Conservation (phyloP, 2,329 filamentous ascomycete genomes). For the Arachnomyces sp. region DNA sequence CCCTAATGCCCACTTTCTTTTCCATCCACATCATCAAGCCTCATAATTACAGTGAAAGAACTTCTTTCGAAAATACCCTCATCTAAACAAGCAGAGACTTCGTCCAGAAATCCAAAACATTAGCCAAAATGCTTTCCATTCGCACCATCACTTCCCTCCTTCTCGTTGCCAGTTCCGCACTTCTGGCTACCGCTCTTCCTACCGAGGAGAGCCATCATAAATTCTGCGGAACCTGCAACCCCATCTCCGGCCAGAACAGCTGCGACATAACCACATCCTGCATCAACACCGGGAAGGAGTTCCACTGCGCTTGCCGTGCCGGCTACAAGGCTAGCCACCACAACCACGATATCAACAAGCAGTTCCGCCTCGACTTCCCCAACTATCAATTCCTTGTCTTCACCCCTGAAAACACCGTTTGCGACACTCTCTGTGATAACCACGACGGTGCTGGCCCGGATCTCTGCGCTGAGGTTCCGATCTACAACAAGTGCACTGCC, state of each 20-base stretch:
- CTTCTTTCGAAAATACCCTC: too few species aligned
- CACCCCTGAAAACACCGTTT: slow-evolving; percentile 26
- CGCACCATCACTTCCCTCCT: slow-evolving; percentile 17
- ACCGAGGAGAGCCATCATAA: background rate
- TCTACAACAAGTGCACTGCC: slow-evolving; percentile 22
- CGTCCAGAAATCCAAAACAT: slow-evolving; percentile 10
- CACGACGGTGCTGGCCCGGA: slow-evolving; percentile 20
- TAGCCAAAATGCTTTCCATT: slow-evolving; percentile 22
- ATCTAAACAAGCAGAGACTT: too few species aligned
- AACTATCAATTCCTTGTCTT: slow-evolving; percentile 35
- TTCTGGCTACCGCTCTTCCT: slow-evolving; percentile 14
- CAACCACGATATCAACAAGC: slow-evolving; percentile 22
- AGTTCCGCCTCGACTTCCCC: slow-evolving; percentile 33
- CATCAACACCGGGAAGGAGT: slow-evolving; percentile 33
- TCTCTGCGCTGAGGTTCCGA: slow-evolving; percentile 30
- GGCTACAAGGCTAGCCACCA: slow-evolving; percentile 31
- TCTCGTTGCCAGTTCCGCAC: slow-evolving; percentile 19
- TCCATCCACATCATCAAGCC: too few species aligned
- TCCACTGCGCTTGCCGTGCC: slow-evolving; percentile 37
- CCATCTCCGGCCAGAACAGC: slow-evolving; percentile 30
- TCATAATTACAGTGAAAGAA: too few species aligned
- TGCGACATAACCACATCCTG: slow-evolving; percentile 39
- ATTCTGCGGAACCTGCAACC: slow-evolving; percentile 33
- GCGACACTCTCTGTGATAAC: slow-evolving; percentile 31
- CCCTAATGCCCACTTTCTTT: too few species aligned